Evolutionary conservation across 768 basidiomycete species (phyloP), one percentile per base, ranked within the genome.

Genomic region (Aureoboletus auriporus): DNA sequence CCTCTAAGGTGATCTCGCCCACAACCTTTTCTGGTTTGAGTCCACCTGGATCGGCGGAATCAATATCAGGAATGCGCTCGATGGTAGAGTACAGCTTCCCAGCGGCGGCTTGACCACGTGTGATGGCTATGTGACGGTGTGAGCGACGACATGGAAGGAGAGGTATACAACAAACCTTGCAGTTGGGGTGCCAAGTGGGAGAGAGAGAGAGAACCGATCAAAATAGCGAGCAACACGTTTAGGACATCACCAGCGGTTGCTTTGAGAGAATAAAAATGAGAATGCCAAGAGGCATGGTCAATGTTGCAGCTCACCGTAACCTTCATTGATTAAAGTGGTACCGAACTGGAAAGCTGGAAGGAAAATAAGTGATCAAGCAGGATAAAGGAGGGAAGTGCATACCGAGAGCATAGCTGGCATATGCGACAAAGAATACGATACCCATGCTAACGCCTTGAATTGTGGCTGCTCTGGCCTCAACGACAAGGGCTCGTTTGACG

Each of bases 191-290:
- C 87, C 46, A 96, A 69, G 60, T 89, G 59, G 4, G 84, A 88
- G 45, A 93, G 73, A 14, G 90, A 92, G 75, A 97, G 93, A 2
- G 91, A 89, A 59, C 93, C 93, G 58, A 93, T 92, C 36, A 94
- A 69, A 60, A 94, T 82, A 39, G 89, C 76, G 56, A 90, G 69
- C 67, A 94, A 80, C 35, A 93, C 91, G 57, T 88, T 96, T 46
- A 95, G 78, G 47, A 96, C 80, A n/a, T 74, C 58, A 9, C 92
- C 93, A 8, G 86, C 71, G 38, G 72, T 71, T 17, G 83, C 86
- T 84, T 57, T 34, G 49, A 29, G 33, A 38, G 49, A 37, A 31
- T 16, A 46, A 14, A 43, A 11, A 27, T 52, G 1, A 49, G 38
- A 8, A 33, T 40, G 13, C 13, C 2, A 28, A 29, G 37, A 36